phyloP scores from a whole-genome alignment of 2,329 filamentous ascomycete genomes.

The Huntiella abstrusa region DNA sequence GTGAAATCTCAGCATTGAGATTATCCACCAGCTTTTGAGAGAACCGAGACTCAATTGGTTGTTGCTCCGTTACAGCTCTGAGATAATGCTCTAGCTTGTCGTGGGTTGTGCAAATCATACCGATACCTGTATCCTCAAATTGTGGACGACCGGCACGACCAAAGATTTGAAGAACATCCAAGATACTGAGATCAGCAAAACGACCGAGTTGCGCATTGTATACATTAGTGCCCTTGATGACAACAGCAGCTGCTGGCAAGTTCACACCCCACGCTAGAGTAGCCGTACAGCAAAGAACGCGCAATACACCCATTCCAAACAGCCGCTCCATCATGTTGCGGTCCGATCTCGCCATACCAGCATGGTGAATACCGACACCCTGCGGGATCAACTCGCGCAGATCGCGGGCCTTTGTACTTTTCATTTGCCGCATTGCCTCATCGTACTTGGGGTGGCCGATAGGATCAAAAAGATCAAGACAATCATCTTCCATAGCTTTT shows the following conservation, averaged over 20 bases:
- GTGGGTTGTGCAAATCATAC: slow-evolving; percentile 94
- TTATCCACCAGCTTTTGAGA: slow-evolving; percentile 91
- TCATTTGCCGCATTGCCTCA: slow-evolving; percentile 65
- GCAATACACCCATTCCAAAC: slow-evolving; percentile 81
- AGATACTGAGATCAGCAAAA: slow-evolving; percentile 86
- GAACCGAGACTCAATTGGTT: slow-evolving; percentile 94
- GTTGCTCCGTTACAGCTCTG: slow-evolving; percentile 80
- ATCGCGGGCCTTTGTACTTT: slow-evolving; percentile 66
- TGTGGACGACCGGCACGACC: slow-evolving; percentile 94
- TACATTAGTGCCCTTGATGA: slow-evolving; percentile 95
- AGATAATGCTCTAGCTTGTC: slow-evolving; percentile 86
- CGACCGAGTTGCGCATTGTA: slow-evolving; percentile 95
- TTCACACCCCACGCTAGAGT: slow-evolving; percentile 98
- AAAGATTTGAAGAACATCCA: slow-evolving; percentile 95
- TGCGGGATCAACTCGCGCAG: slow-evolving; percentile 77
- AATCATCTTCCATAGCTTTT: slow-evolving; percentile 65
- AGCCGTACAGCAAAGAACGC: slow-evolving; percentile 93
- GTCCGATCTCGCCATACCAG: slow-evolving; percentile 87
- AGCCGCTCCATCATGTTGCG: slow-evolving; percentile 89
- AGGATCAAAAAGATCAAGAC: slow-evolving; percentile 68
- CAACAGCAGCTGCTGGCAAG: slow-evolving; percentile 82
- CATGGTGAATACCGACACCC: slow-evolving; percentile 88
- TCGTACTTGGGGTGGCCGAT: slow-evolving; percentile 61
- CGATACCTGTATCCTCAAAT: slow-evolving; percentile 93
- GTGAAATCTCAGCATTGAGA: slow-evolving; percentile 78